These are phyloP conservation scores for Olyra latifolia DNA, from an alignment of 176 grass and related monocot species.

Conservation along the genomic window DNA sequence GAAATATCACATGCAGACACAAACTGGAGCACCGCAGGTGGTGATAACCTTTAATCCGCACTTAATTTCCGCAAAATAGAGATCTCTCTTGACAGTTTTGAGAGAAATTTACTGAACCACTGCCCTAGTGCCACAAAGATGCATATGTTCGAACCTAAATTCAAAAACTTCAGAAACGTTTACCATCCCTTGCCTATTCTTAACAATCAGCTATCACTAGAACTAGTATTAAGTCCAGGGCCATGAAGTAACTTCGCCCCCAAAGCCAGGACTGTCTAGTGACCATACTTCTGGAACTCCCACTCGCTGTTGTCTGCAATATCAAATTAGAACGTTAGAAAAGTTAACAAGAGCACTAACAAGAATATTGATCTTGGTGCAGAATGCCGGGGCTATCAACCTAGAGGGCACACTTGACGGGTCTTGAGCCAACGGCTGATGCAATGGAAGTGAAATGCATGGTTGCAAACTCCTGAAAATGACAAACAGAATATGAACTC, in stretches of 20 bases:
- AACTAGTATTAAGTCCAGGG: background rate
- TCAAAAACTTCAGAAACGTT: constrained; percentile 1
- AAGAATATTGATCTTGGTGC: constrained; percentile 9
- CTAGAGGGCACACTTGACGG: constrained; percentile 98
- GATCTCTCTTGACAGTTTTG: background rate
- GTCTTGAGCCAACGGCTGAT: constrained; percentile 99
- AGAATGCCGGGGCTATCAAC: constrained; percentile 24
- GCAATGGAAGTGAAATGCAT: constrained; percentile 99
- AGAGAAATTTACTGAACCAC: background rate
- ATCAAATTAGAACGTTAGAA: constrained; percentile 1
- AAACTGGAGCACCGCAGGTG: background rate
- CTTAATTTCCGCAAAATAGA: constrained; percentile 4
- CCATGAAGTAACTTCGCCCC: background rate
- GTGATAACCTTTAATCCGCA: background rate
- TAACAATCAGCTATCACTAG: constrained; percentile 1
- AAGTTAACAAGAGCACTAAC: background rate
- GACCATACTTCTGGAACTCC: constrained; percentile 99
- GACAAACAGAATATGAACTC: background rate
- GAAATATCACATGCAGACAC: background rate
- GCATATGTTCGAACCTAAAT: background rate
- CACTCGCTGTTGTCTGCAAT: constrained; percentile 96
- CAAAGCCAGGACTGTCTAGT: constrained; percentile 36
- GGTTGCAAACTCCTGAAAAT: constrained; percentile 86
- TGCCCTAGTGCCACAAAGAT: background rate
- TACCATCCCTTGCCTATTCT: constrained; percentile 13